Percentiles rank a stretch among this genome's conserved stretches.
Conservation (phyloP, 345 rosid genomes). For the Ailanthus altissimus region DNA sequence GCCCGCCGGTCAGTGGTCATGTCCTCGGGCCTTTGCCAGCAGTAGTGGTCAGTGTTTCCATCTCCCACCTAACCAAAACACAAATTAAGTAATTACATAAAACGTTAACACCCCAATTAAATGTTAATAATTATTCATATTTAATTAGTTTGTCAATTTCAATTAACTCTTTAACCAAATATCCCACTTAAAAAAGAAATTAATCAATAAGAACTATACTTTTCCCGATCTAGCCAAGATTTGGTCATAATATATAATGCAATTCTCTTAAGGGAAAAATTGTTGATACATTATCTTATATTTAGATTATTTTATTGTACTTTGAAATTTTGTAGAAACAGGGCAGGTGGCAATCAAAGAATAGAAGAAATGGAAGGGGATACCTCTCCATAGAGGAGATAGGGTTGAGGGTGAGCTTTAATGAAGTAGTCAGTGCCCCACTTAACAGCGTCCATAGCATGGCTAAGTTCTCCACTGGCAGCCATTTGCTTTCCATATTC, state of each 20-base stretch:
- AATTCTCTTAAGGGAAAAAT: too few relatives aligned
- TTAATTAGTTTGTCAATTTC: neutral
- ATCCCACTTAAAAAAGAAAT: neutral
- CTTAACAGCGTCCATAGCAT: constrained; percentile 85
- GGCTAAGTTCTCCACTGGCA: constrained; percentile 69
- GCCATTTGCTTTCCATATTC: constrained; percentile 88
- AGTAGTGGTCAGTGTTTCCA: constrained; percentile 94
- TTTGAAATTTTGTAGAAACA: neutral
- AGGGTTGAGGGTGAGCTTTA: constrained; percentile 92
- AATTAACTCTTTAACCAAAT: neutral
- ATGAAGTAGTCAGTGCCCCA: constrained; percentile 98
- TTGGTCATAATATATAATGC: too few relatives aligned
- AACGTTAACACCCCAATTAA: neutral
- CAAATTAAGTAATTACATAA: neutral
- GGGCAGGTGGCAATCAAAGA: neutral
- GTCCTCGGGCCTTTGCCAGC: constrained; percentile 99
- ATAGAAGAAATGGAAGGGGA: neutral
- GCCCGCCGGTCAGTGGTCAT: constrained; percentile 97
- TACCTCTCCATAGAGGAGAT: constrained; percentile 97
- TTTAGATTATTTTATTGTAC: too few relatives aligned
- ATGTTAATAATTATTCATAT: neutral
- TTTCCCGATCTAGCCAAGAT: too few relatives aligned
- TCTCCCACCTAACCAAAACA: constrained; percentile 73
- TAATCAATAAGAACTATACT: too few relatives aligned
- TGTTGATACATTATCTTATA: too few relatives aligned